Evolutionary conservation across 2,329 filamentous ascomycete genomes (phyloP), one percentile per base, ranked within the genome.

Genomic region (Thelonectria olida): DNA sequence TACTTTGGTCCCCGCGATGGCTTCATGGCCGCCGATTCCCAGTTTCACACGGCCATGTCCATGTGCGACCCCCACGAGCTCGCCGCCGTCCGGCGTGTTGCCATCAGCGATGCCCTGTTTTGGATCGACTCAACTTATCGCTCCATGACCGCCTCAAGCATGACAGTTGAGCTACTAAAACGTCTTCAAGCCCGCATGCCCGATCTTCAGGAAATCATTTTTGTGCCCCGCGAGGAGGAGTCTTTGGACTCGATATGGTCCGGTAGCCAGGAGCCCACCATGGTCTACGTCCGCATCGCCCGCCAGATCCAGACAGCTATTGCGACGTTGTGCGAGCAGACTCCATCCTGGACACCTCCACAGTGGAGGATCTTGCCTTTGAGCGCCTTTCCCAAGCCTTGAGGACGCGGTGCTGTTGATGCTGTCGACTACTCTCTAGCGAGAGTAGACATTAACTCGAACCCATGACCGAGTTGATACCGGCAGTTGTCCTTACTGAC

Each of bases 1-100:
- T 84, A 81, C 68, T 83, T 84, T 64, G 81, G 81, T 34, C 75
- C 78, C 10, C 75, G 79, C 28, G 69, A 78, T 23, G 81, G 81
- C 52, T 80, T 77, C 72, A 81, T 81, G 76, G 80, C 79, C 19
- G 76, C 81, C 51, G 76, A 79, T 57, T 75, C 81, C 6, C 78
- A 83, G 63, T 80, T 84, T 56, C 75, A 76, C 51, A 81, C 80
- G 13, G 78, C 78, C 66, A 75, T 84, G 72, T 70, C 76, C 52
- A 74, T 83, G 67, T 80, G 77, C 64, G 73, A 75, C 42, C 77
- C 74, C 6, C 67, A 67, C 9, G 80, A 84, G 62, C 74, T 84
- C 45, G 75, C 74, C 8, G 57, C 66, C 10, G 76, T 84, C 17
- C 75, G 75, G 31, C 76, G 78, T 10, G 67, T 84, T 20, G 82